Evolutionary conservation across 495 filamentous ascomycete genomes (phyloP), one percentile per base, ranked within the genome.

Genomic region (Hypoxylon subgilvum): DNA sequence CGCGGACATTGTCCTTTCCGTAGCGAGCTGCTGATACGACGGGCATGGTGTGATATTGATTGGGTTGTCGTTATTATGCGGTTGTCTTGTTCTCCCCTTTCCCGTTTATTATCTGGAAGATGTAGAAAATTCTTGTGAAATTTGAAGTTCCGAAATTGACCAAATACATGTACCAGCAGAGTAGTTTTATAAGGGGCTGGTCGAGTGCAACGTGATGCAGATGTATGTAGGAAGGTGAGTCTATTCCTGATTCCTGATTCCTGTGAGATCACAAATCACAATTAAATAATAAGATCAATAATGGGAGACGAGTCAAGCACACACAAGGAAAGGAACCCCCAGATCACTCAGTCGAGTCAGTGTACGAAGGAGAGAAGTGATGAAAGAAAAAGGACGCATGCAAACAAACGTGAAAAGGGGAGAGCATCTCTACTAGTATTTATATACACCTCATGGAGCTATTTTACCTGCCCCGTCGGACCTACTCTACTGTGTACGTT

Each of bases 1-100:
- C 86, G 68, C 94, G 91, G 80, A 98, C 88, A 80, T 98, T 97
- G 83, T 97, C 93, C 85, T 95, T 95, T 78, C 90, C 90, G 74
- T 95, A 95, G 67, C 87, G 86, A 68, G 90, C 89, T 70, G 88
- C 80, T 55, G 86, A 79, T 48, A 95, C 76, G 65, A 78, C 72
- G 50, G 84, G 72, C 82, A 85, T 84, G 58, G 61, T 69, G 69
- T 39, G 27, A 39, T 35, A 23, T 51, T 39, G 23, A 42, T 16
- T 14, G 28, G n/a, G 7, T 6, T 27, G n/a, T 1, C 1, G 9
- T 23, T 36, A 35, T 40, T 36, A 13, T 8, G 41, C 22, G 12
- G 19, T 30, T 19, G 3, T 6, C 8, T 38, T 61, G 2, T 40
- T 25, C 22, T 49, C 27, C 25, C 40, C 31, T 52, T 21, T 18